Base-by-base conservation (phyloP, 495 filamentous ascomycete species). In the Penicillium canescens region DNA sequence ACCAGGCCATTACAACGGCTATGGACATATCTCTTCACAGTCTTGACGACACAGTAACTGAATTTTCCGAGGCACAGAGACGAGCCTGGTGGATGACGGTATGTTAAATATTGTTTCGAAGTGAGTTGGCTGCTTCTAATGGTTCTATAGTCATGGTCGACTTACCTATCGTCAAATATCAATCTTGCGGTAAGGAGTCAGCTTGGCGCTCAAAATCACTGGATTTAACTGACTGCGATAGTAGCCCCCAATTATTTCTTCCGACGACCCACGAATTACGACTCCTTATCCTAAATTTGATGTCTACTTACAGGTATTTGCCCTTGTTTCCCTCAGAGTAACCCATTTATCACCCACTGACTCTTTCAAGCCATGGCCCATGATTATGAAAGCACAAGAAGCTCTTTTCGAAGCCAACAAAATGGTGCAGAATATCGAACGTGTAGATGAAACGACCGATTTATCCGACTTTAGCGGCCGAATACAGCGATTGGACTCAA, bases 81-180 rank as follows among this genome's bases (percentile, higher is more conserved):
- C 69, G 78, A 21, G 65, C 68, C 10, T 82, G 79, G 79, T 82
- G 79, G 79, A 80, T 81, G 72, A 80, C 75, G 18, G 74, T 75
- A 58, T 36, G 71, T 40, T 11, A 3, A 11, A 44, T 41, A 4
- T 31, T 16, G 21, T 31, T 18, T 6, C 23, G 69, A 26, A 67
- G 65, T 42, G 68, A 72, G 44, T 61, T 68, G 1, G 62, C 68
- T 18, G 72, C 73, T 40, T 69, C 75, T 46, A 76, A 69, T 57
- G 70, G 66, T 34, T 60, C 60, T 45, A 61, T 70, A 61, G 55
- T 50, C 56, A 26, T 49, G 54, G 39, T 20, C 60, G n/a, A 39
- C 44, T 2, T 63, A 66, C 20, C 33, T 55, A n/a, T 60, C 54
- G 37, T 60, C 62, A 0, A 60, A 47, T 39, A 21, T 55, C 23